Evolutionary conservation across 2,329 filamentous ascomycete genomes (phyloP).

Genomic region (Colletotrichum navitas): DNA sequence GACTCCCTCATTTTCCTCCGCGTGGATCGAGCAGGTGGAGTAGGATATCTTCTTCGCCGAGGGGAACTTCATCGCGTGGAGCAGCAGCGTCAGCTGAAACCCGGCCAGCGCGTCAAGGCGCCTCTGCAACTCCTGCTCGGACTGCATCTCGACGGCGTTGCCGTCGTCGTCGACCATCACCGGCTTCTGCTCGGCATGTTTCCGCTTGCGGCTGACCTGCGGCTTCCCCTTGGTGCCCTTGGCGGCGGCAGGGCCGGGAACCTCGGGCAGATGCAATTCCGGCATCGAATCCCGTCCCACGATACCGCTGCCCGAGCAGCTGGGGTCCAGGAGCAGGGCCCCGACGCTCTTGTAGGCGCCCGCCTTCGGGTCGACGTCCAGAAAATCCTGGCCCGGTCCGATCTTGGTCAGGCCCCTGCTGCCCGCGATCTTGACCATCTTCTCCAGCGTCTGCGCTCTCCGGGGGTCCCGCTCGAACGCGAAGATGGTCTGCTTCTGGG

Average conservation of each 20-base stretch:
- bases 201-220: constrained; percentile 57
- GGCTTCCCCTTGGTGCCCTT: constrained; percentile 35
- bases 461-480: constrained; percentile 83
- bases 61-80: constrained; percentile 88
- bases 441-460: constrained; percentile 81
- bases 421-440: constrained; percentile 86
- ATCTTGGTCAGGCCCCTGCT: constrained; percentile 76
- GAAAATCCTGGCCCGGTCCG: constrained; percentile 82
- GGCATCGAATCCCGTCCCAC: constrained; percentile 87
- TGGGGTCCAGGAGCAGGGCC: constrained; percentile 88
- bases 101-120: constrained; percentile 80
- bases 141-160: constrained; percentile 62
- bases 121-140: constrained; percentile 68
- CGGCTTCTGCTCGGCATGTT: constrained; percentile 52
- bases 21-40: constrained; percentile 92
- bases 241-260: constrained; percentile 46
- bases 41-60: constrained; percentile 84
- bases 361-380: constrained; percentile 76
- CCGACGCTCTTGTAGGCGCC: constrained; percentile 77
- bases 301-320: constrained; percentile 96
- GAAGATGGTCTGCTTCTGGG: constrained; percentile 66
- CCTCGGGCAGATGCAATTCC: constrained; percentile 69
- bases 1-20: constrained; percentile 89
- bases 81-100: constrained; percentile 85
- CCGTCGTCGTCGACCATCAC: constrained; percentile 69